Conservation (phyloP, 2,329 filamentous ascomycete species). For the Aureobasidium sp. region DNA sequence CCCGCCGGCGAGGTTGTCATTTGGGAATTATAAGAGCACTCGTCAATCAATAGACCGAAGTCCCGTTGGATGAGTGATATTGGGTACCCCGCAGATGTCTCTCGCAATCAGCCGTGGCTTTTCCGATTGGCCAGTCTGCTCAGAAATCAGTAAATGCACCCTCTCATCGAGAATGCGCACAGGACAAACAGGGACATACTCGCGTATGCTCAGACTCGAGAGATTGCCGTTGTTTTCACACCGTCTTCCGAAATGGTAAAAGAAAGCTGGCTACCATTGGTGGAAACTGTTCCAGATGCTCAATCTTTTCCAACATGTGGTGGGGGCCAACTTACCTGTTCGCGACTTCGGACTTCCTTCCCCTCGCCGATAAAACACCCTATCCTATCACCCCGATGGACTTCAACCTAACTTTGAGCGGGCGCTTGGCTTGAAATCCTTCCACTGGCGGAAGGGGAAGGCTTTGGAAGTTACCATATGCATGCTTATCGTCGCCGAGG, state of each 20-base stretch:
- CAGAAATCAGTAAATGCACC: background rate
- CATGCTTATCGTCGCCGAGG: slow-evolving; percentile 4
- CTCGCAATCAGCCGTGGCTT: slow-evolving; percentile 1
- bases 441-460: background rate
- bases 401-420: slow-evolving; percentile 1
- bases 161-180: background rate
- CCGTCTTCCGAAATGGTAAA: too few relatives aligned
- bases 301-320: too few relatives aligned
- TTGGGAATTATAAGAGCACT: background rate
- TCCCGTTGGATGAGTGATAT: background rate
- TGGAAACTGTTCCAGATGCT: too few relatives aligned
- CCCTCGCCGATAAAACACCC: too few relatives aligned
- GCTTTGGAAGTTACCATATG: background rate
- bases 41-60: slow-evolving; percentile 6
- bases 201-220: too few relatives aligned
- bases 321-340: too few relatives aligned
- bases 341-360: background rate
- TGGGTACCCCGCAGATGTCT: slow-evolving; percentile 6
- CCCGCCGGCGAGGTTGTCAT: slow-evolving; percentile 3
- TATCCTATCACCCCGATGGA: background rate
- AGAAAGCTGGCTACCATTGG: too few relatives aligned
- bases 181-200: too few relatives aligned
- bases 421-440: background rate
- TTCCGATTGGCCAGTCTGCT: background rate
- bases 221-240: too few relatives aligned